These are phyloP conservation scores for Rhodotorula sp. DNA, from an alignment of 1,284 basidiomycete species.

Conservation along the genomic window DNA sequence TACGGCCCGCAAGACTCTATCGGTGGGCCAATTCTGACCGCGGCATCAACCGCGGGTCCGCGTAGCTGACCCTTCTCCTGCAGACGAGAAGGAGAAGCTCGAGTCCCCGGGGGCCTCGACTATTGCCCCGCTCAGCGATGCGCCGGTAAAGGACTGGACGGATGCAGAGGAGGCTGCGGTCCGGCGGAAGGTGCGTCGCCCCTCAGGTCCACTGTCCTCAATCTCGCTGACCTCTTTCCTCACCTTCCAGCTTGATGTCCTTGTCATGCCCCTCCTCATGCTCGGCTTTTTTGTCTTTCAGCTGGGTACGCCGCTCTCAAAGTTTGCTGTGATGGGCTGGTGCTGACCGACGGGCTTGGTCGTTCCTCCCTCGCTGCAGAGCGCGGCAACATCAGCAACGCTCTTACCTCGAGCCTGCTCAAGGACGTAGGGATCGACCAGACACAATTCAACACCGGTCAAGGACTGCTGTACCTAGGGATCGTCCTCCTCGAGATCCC, in stretches of 20 bases:
- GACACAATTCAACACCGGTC: constrained; percentile 47
- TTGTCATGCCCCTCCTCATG: constrained; percentile 45
- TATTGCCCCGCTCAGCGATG: not conserved
- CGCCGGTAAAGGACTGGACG: constrained; percentile 2
- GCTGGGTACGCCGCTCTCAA: not conserved
- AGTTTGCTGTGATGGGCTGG: no score
- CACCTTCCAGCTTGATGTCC: constrained; percentile 37
- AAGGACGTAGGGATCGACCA: constrained; percentile 47
- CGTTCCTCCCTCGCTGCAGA: not conserved
- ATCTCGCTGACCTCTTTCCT: not conserved
- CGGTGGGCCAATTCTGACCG: not conserved
- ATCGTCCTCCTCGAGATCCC: constrained; percentile 51
- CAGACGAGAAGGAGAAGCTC: not conserved
- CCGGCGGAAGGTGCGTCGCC: not conserved
- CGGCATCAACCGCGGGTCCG: not conserved
- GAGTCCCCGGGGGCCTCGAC: not conserved
- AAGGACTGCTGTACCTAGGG: constrained; percentile 47
- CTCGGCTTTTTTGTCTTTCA: constrained; percentile 48
- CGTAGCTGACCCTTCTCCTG: not conserved
- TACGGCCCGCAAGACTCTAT: not conserved
- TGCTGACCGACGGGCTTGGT: no score
- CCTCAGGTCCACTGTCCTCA: no score
- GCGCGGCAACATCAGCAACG: constrained; percentile 17
- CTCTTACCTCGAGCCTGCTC: constrained; percentile 40
- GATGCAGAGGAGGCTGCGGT: constrained; percentile 4